Evolutionary conservation across 768 basidiomycete species (phyloP), one percentile per base, ranked within the genome.

Genomic region (Tulasnella sp.): DNA sequence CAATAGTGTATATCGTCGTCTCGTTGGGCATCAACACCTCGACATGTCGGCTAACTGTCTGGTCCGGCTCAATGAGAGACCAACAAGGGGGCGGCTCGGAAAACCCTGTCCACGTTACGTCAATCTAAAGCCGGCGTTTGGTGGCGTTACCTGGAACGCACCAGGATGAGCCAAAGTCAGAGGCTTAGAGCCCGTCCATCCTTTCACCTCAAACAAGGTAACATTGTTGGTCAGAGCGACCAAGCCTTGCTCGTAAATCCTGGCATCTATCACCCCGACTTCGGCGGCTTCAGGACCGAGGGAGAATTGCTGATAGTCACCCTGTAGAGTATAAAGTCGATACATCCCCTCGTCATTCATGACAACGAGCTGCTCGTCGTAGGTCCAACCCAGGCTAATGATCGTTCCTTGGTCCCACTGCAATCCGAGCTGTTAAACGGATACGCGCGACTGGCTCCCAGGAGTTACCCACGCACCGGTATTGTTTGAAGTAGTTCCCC

Each of bases 401-500:
- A 97, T 90, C 80, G 88, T 91, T 74, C 89, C 89, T 80, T 94
- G 91, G 77, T 97, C 96, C 96, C 96, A 99, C 94, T 97, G 80
- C 71, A 64, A 12, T 2, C 4, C 7, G 42, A 78, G 76, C 74
- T n/a, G 79, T 67, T 49, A 77, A 76, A 79, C 79, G 80, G 78
- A 76, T 42, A 49, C 31, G 5, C 11, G 58, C 31, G 7, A 29
- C 74, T 79, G 40, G 77, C 67, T 52, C 54, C 7, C 29, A 70
- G 37, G 22, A 42, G 45, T 54, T 19, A 5, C 58, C 12, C 14
- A 68, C 39, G 42, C 34, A 85, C 84, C 1, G 79, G 70, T n/a
- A 85, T 79, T 22, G 82, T 81, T 31, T 81, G 79, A 15, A 86
- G 78, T 0, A 81, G 89, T 72, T 91, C 89, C 67, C 96, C 97